Base-by-base conservation (phyloP, 495 filamentous ascomycete genomes). In the Podospora conica region DNA sequence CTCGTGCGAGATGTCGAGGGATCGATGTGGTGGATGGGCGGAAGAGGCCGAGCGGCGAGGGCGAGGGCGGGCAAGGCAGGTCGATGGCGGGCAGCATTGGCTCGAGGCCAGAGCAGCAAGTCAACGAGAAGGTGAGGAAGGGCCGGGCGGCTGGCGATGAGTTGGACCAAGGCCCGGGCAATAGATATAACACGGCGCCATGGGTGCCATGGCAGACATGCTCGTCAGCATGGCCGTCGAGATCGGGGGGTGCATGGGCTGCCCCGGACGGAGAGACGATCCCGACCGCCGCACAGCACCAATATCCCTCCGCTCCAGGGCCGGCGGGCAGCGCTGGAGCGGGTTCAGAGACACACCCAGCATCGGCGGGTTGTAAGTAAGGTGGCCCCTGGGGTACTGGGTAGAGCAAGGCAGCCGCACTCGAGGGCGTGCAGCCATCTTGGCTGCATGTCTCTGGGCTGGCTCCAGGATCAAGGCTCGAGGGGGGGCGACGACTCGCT, bases 401-500 rank as follows among this genome's bases (percentile, higher is more conserved):
- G 55, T 27, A 18, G 55, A 25, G 9, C 28, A 58, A 55, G 29
- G 57, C 68, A 65, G 60, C 55, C 60, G 59, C 48, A 65, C 56
- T 65, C 60, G 64, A 66, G 40, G 54, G 67, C 21, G 65, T 68
- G 68, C 48, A 60, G 60, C 67, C 59, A 61, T 53, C 27, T 40
- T 65, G 66, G 53, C 61, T 66, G 66, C 58, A 66, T 68, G 66
- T 68, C 55, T 68, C 62, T 68, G 18, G 59, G 25, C 55, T 48
- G 71, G 73, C 69, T 69, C 70, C 68, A 31, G 73, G 69, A 71
- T 73, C 54, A 57, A 56, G 64, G 28, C 10, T 53, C 29, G 55
- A 27, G 21, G 53, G 23, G 15, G 18, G 54, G 8, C 31, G 24
- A 53, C 48, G 54, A 18, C 59, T 28, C 15, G 60, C 12, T 18